Conservation (phyloP, 345 rosid species). For the Erucastrum elatum region DNA sequence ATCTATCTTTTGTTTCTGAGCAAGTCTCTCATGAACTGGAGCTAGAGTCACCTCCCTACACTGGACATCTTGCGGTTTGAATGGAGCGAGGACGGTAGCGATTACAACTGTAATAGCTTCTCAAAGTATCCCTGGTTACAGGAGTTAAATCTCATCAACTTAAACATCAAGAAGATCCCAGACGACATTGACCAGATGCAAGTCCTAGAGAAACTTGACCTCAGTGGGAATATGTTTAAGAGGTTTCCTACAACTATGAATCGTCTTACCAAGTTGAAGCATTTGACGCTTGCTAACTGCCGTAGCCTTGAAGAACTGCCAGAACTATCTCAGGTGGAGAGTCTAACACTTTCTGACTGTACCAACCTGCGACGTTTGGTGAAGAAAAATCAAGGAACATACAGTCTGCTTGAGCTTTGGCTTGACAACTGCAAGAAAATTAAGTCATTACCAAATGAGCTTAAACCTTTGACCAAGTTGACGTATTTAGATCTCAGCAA, state of each 20-base stretch:
- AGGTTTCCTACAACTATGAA: neutral
- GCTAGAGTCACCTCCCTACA: neutral
- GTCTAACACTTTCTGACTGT: slow-evolving; percentile 23
- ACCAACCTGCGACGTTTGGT: slow-evolving; percentile 1
- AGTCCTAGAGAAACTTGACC: slow-evolving; percentile 20
- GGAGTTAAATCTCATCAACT: neutral
- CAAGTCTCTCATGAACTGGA: neutral
- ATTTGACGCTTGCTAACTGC: slow-evolving; percentile 16
- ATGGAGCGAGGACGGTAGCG: neutral
- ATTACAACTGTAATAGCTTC: neutral
- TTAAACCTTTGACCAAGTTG: neutral
- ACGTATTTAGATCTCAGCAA: slow-evolving; percentile 14
- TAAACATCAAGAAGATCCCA: neutral
- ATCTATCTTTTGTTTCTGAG: neutral
- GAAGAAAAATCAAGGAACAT: neutral
- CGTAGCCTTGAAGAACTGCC: neutral
- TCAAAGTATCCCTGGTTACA: slow-evolving; percentile 1
- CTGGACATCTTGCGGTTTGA: neutral
- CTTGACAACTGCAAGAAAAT: slow-evolving; percentile 20
- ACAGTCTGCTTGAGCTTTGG: slow-evolving; percentile 14
- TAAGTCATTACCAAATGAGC: neutral
- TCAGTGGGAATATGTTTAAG: slow-evolving; percentile 2
- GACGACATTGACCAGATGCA: neutral
- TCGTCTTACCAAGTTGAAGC: slow-evolving; percentile 5
- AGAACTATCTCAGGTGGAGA: slow-evolving; percentile 10